Conservation (phyloP, 495 filamentous ascomycete species). For the Penicillium coprophilum region DNA sequence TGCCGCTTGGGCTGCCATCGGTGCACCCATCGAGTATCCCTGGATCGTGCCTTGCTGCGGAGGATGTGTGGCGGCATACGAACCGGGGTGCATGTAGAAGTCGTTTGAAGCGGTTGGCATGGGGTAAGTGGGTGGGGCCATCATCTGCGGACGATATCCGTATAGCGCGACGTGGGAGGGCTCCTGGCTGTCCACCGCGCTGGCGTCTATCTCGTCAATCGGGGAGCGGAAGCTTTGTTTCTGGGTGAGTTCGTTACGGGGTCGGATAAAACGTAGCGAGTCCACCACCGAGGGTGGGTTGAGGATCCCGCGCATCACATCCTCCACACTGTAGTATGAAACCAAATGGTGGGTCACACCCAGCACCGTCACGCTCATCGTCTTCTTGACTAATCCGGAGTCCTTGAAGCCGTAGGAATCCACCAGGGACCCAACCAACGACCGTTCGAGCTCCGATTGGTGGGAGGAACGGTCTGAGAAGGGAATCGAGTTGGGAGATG, state of each 20-base stretch:
- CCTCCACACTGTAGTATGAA: slow-evolving; percentile 81
- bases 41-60: slow-evolving; percentile 36
- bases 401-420: slow-evolving; percentile 88
- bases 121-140: slow-evolving; percentile 39
- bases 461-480: slow-evolving; percentile 40
- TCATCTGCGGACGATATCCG: slow-evolving; percentile 42
- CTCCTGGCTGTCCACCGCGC: slow-evolving; percentile 42
- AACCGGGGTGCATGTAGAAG: slow-evolving; percentile 40
- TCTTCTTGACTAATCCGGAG: slow-evolving; percentile 86
- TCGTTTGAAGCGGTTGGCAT: slow-evolving; percentile 39
- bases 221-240: slow-evolving; percentile 71
- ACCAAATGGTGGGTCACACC: slow-evolving; percentile 77
- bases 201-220: slow-evolving; percentile 57
- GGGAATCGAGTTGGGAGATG: slow-evolving; percentile 33
- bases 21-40: slow-evolving; percentile 37
- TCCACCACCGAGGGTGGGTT: slow-evolving; percentile 60
- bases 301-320: slow-evolving; percentile 64
- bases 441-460: slow-evolving; percentile 60
- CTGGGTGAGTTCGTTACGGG: slow-evolving; percentile 58
- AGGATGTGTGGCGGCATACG: slow-evolving; percentile 41
- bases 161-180: slow-evolving; percentile 40
- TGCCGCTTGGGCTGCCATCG: slow-evolving; percentile 35
- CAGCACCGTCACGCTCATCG: slow-evolving; percentile 71
- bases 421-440: slow-evolving; percentile 75
- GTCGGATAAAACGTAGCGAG: slow-evolving; percentile 53